Evolutionary conservation across 352 stramenopile genomes (phyloP).

Genomic region (Phytophthora sp.): DNA sequence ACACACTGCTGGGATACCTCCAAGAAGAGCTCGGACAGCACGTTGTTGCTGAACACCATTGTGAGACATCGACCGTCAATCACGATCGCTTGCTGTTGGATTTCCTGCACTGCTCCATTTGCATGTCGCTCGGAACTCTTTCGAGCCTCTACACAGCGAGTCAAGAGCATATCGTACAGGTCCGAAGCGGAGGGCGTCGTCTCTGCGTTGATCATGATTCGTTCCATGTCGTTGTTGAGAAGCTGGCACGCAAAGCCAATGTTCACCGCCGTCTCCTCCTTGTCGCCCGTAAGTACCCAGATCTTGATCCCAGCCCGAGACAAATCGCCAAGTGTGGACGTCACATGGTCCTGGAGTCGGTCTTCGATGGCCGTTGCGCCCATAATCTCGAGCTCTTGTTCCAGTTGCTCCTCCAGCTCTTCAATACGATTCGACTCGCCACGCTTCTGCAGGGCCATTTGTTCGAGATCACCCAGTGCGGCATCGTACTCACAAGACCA

Average conservation of each 20-base stretch:
- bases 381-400: constrained; percentile 73
- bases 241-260: constrained; percentile 96
- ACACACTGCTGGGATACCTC: constrained; percentile 84
- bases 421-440: constrained; percentile 77
- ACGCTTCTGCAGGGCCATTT: constrained; percentile 63
- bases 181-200: constrained; percentile 52
- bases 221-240: constrained; percentile 96
- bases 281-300: constrained; percentile 90
- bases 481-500: constrained; percentile 85
- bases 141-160: constrained; percentile 54
- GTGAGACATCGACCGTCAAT: constrained; percentile 77
- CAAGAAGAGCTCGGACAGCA: constrained; percentile 82
- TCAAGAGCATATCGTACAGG: constrained; percentile 69
- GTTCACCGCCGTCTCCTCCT: constrained; percentile 97
- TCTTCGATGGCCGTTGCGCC: constrained; percentile 87
- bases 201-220: constrained; percentile 82
- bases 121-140: constrained; percentile 38
- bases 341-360: constrained; percentile 79
- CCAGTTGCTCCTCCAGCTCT: constrained; percentile 82
- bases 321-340: constrained; percentile 76
- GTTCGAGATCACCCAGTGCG: constrained; percentile 72
- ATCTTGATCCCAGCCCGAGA: constrained; percentile 83
- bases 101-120: constrained; percentile 9
- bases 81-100: constrained; percentile 60
- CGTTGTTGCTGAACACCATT: constrained; percentile 79